These are phyloP conservation scores for Theobroma grandiflorum DNA, from an alignment of 441 rosid species.

Conservation along the genomic window DNA sequence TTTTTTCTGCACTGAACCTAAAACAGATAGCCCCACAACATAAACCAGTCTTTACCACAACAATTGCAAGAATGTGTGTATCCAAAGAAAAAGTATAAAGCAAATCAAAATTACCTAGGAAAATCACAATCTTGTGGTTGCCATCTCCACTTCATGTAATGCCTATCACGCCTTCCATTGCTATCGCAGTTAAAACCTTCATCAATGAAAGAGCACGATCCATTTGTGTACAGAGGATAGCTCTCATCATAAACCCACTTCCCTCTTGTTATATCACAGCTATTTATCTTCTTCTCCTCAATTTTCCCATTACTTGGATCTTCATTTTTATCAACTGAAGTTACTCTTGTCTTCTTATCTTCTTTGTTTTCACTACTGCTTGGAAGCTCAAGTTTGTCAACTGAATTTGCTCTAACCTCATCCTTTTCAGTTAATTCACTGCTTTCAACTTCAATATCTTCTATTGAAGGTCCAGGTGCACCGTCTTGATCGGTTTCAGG, in stretches of 20 bases:
- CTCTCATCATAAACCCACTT: constrained; percentile 81
- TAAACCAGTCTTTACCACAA: neutral
- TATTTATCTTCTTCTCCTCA: constrained; percentile 32
- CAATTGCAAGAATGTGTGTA: neutral
- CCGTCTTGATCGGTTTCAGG: constrained; percentile 29
- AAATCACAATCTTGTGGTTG: constrained; percentile 72
- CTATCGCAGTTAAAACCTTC: constrained; percentile 86
- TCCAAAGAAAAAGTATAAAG: neutral
- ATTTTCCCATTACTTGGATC: constrained; percentile 30
- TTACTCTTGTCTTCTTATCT: constrained; percentile 33
- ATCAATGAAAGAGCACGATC: constrained; percentile 83
- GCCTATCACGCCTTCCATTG: constrained; percentile 75
- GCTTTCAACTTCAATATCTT: constrained; percentile 32
- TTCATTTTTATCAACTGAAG: constrained; percentile 24
- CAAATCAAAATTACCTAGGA: constrained; percentile 60
- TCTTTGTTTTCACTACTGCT: constrained; percentile 26
- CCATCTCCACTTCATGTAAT: constrained; percentile 91
- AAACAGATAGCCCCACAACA: constrained; percentile 26
- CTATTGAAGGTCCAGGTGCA: constrained; percentile 23
- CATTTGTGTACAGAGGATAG: constrained; percentile 69
- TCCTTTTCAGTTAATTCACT: constrained; percentile 32
- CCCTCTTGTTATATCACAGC: constrained; percentile 76
- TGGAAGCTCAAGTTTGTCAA: constrained; percentile 36
- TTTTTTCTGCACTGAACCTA: constrained; percentile 83
- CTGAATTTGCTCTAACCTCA: constrained; percentile 26